Evolutionary conservation across 2,329 filamentous ascomycete species (phyloP).

Genomic region (Fusarium anthophilum): DNA sequence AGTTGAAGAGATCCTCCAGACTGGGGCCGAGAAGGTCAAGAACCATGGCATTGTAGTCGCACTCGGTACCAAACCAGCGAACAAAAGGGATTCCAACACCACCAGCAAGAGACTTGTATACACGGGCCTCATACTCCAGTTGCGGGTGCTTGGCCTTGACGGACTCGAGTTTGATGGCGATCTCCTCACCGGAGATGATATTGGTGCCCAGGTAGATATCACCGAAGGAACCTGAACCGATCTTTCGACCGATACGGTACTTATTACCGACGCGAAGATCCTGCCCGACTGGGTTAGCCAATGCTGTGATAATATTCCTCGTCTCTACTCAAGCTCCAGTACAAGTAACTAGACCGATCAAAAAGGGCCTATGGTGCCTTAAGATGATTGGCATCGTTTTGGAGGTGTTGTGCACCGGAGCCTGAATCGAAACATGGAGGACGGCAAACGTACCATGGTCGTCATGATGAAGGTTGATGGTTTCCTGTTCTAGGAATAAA

Average conservation of each 20-base stretch:
- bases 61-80: slow-evolving; percentile 99
- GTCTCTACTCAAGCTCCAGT: not conserved
- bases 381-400: not conserved
- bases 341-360: not conserved
- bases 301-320: not conserved
- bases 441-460: slow-evolving; percentile 57
- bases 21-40: slow-evolving; percentile 95
- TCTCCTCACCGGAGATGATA: slow-evolving; percentile 99
- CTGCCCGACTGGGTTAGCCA: slow-evolving; percentile 57
- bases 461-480: slow-evolving; percentile 53
- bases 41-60: slow-evolving; percentile 99
- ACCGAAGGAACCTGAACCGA: slow-evolving; percentile 96
- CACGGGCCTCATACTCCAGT: slow-evolving; percentile 97
- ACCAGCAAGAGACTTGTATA: slow-evolving; percentile 89
- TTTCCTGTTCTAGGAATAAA: slow-evolving; percentile 38
- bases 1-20: slow-evolving; percentile 99
- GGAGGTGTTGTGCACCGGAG: not conserved
- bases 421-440: not conserved
- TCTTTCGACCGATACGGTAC: slow-evolving; percentile 99
- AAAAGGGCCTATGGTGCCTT: not conserved
- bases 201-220: slow-evolving; percentile 99
- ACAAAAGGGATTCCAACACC: slow-evolving; percentile 99
- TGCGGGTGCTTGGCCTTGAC: slow-evolving; percentile 99
- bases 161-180: slow-evolving; percentile 99
- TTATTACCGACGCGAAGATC: slow-evolving; percentile 99